Conservation (phyloP, 352 stramenopile genomes). For the Globisporangium heterothallicum region DNA sequence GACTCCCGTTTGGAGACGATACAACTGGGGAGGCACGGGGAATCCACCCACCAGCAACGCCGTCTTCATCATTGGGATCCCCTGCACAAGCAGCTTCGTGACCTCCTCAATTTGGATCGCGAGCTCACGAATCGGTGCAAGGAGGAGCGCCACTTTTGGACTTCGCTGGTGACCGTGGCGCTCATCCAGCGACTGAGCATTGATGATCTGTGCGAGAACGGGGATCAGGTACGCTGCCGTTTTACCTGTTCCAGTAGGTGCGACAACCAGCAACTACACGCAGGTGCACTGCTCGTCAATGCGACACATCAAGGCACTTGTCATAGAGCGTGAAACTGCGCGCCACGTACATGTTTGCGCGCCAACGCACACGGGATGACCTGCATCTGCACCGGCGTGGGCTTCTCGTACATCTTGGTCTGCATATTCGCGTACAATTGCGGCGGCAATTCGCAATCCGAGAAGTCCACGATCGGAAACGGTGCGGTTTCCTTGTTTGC, state of each 20-base stretch:
- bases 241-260: slow-evolving; percentile 69
- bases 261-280: slow-evolving; percentile 49
- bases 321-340: too few relatives aligned
- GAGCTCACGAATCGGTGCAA: slow-evolving; percentile 66
- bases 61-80: slow-evolving; percentile 59
- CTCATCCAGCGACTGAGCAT: background rate
- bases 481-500: slow-evolving; percentile 4
- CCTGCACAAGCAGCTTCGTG: slow-evolving; percentile 47
- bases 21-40: slow-evolving; percentile 57
- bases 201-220: slow-evolving; percentile 32
- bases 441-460: slow-evolving; percentile 17
- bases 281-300: too few relatives aligned
- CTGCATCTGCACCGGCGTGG: slow-evolving; percentile 77
- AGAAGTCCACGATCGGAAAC: slow-evolving; percentile 17
- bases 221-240: slow-evolving; percentile 64
- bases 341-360: slow-evolving; percentile 34
- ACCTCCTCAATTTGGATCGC: slow-evolving; percentile 69
- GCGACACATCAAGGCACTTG: background rate
- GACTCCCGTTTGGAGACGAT: slow-evolving; percentile 49
- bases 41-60: slow-evolving; percentile 61
- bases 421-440: slow-evolving; percentile 38
- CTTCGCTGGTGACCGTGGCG: slow-evolving; percentile 3
- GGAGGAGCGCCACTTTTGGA: slow-evolving; percentile 36
- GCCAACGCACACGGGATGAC: slow-evolving; percentile 44
- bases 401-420: slow-evolving; percentile 24